Evolutionary conservation across 2,329 filamentous ascomycete species (phyloP).

Genomic region (Aspergillus brasiliensis): DNA sequence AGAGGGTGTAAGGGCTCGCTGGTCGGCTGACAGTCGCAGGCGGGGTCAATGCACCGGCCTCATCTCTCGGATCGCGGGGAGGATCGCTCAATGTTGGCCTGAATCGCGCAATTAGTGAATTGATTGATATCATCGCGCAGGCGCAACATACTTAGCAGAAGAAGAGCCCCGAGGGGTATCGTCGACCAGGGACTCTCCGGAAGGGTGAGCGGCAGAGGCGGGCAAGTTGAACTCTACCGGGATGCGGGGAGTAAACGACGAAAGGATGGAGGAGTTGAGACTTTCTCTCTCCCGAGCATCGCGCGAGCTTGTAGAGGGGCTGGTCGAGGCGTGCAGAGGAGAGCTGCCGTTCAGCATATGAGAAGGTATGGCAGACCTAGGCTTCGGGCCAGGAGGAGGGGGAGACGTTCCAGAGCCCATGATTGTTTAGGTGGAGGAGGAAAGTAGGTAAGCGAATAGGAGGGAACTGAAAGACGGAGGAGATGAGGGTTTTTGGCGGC

Average conservation of each 20-base stretch:
- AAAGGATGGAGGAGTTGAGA: slow-evolving; percentile 60
- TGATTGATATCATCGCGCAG: not conserved
- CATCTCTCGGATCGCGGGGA: slow-evolving; percentile 57
- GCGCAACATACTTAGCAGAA: slow-evolving; percentile 28
- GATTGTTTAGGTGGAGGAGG: slow-evolving; percentile 43
- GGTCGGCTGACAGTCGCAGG: slow-evolving; percentile 54
- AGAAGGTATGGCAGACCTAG: slow-evolving; percentile 56
- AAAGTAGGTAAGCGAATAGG: not conserved
- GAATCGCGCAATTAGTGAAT: not conserved
- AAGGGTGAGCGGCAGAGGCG: slow-evolving; percentile 19
- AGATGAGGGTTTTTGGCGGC: not conserved
- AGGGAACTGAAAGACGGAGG: not conserved
- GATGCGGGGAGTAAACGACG: slow-evolving; percentile 53
- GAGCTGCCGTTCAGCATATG: slow-evolving; percentile 60
- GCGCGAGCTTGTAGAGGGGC: slow-evolving; percentile 49
- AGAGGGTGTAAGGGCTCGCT: slow-evolving; percentile 52
- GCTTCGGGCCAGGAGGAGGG: slow-evolving; percentile 48
- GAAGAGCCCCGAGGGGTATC: slow-evolving; percentile 21
- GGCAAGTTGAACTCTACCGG: slow-evolving; percentile 34
- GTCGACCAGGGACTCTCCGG: slow-evolving; percentile 21
- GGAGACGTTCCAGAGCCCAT: slow-evolving; percentile 49
- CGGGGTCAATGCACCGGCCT: slow-evolving; percentile 53
- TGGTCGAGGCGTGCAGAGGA: slow-evolving; percentile 53
- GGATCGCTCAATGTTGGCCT: slow-evolving; percentile 49
- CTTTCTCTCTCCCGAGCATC: slow-evolving; percentile 60